Base-by-base conservation (phyloP, 768 basidiomycete genomes). In the Mycena indigotica region DNA sequence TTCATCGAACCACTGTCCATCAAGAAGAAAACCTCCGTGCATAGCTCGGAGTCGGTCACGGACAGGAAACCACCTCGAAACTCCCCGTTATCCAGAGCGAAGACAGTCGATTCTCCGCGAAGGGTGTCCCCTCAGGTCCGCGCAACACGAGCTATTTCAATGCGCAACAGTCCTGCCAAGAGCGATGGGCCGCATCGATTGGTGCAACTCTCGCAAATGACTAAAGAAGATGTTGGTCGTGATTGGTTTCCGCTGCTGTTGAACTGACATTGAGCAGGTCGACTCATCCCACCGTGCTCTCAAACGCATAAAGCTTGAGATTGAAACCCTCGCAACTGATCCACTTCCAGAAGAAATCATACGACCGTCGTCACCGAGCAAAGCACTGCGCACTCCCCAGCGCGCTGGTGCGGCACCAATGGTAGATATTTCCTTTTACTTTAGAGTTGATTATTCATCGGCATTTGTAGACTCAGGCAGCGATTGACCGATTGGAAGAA, bases 401-500 rank as follows among this genome's bases (percentile, higher is more conserved):
- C 76, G 73, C 46, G 59, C 8, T n/a, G 10, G 68, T 6, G 61
- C 74, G 32, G 66, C 74, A 32, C 75, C 77, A 13, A 60, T 83
- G 70, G 83, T 87, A 64, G 72, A 57, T 26, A 16, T 57, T 53
- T 5, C 52, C 56, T 26, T 10, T 8, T 29, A 2, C 35, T 24
- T 50, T 40, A 39, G 35, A 3, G 28, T 40, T 57, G 39, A 28
- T 48, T n/a, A n/a, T 41, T 51, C 17, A 51, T 16, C 29, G n/a
- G n/a, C 35, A 23, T 44, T 30, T 58, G 4, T 62, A 93, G 91
- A 88, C 83, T 13, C 85, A 73, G 66, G 91, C 86, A 53, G 90
- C 91, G 30, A 86, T 85, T 63, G 86, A 86, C 30, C 84, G 92
- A 23, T 80, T 92, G 77, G 85, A 91, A 64, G 92, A 94, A 69